Evolutionary conservation across 1,284 basidiomycete species (phyloP).

Genomic region (Schizopora paradoxa): DNA sequence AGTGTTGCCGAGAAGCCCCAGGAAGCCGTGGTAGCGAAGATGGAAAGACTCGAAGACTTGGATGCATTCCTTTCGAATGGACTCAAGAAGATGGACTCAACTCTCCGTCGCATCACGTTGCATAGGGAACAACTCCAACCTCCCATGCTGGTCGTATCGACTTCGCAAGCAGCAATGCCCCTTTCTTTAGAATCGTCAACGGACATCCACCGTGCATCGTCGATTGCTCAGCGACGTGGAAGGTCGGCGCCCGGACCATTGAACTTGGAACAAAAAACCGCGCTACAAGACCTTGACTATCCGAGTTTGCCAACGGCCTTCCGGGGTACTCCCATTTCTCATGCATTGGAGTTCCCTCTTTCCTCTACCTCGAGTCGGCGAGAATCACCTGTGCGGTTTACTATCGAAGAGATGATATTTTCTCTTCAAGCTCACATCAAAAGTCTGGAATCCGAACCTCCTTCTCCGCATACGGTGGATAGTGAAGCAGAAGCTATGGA

Average conservation of each 20-base stretch:
- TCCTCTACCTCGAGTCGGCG: conserved; percentile 3
- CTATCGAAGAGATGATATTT: conserved; percentile 16
- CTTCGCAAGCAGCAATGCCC: conserved; percentile 8
- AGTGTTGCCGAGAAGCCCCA: not conserved
- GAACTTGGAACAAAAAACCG: not conserved
- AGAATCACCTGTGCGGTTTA: conserved; percentile 4
- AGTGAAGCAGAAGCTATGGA: conserved; percentile 6
- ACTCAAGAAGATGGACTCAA: conserved; percentile 11
- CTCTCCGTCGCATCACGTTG: conserved; percentile 7
- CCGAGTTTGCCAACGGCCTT: conserved; percentile 15
- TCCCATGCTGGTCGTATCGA: conserved; percentile 13
- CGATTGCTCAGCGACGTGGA: conserved; percentile 14
- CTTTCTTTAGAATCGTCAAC: conserved; percentile 10
- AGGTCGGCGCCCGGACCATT: conserved; percentile 6
- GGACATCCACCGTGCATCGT: not conserved
- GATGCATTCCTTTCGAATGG: conserved; percentile 14
- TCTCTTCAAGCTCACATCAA: conserved; percentile 14
- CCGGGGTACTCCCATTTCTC: conserved; percentile 10
- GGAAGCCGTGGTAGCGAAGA: not conserved
- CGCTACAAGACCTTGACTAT: conserved; percentile 8
- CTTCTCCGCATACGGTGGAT: not conserved
- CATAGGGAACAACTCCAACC: conserved; percentile 3
- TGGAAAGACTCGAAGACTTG: conserved; percentile 11
- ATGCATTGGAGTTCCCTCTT: not conserved
- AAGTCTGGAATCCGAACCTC: conserved; percentile 1